A percentile compares a stretch with the other conserved stretches of the same genome.
These are phyloP conservation scores for Coemansia sp. DNA, from an alignment of 192 early-diverging fungal genomes.

Conservation along the genomic window DNA sequence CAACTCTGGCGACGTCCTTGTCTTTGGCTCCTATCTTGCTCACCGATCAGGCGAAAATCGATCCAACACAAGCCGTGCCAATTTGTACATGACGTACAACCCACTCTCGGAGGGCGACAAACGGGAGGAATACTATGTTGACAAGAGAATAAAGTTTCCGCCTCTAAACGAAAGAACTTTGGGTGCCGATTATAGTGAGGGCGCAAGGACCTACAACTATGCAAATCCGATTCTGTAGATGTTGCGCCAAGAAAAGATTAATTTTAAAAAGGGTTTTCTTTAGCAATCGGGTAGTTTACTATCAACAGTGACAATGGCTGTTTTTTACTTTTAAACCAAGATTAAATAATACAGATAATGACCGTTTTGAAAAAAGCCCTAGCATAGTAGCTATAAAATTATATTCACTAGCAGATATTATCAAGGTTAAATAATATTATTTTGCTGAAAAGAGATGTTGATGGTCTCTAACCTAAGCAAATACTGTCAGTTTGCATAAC, in stretches of 20 bases:
- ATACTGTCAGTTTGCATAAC: too few species aligned
- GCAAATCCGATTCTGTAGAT: conserved; percentile 59
- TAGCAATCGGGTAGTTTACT: neutral
- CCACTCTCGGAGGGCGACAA: conserved; percentile 58
- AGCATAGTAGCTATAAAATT: too few species aligned
- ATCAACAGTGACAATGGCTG: neutral
- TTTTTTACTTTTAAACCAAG: conserved; percentile 3
- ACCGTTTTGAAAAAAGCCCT: too few species aligned
- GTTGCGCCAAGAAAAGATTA: too few species aligned
- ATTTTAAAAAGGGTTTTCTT: neutral
- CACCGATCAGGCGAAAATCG: conserved; percentile 58
- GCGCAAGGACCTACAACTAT: conserved; percentile 61
- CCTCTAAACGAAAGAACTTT: conserved; percentile 58
- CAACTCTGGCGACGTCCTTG: conserved; percentile 59
- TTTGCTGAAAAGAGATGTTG: too few species aligned
- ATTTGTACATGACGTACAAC: conserved; percentile 66
- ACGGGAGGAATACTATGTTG: conserved; percentile 61
- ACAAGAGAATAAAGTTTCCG: conserved; percentile 61
- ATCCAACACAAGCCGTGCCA: conserved; percentile 55
- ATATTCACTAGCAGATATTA: too few species aligned
- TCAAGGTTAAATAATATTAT: too few species aligned
- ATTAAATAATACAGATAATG: neutral
- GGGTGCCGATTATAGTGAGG: conserved; percentile 58
- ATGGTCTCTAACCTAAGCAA: too few species aligned
- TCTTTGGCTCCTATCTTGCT: conserved; percentile 68